Evolutionary conservation across 129 eudicot species (phyloP).

Genomic region (Artemisia argyi): DNA sequence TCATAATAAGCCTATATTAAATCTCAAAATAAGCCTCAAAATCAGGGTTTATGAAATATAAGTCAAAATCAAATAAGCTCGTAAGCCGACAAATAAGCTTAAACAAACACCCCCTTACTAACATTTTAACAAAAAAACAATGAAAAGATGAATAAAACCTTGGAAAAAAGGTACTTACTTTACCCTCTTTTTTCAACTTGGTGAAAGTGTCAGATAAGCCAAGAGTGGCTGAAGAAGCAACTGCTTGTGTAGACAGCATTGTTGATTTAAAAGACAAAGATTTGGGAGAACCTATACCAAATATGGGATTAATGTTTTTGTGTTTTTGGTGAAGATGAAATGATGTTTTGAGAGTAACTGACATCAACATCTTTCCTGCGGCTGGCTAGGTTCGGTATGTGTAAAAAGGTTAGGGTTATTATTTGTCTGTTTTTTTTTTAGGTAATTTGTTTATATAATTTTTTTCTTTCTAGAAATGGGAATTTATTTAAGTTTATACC

Average conservation of each 20-base stretch:
- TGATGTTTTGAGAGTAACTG: slow-evolving; percentile 45
- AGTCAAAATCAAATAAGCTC: too few relatives aligned
- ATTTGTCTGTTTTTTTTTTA: too few relatives aligned
- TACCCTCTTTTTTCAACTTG: slow-evolving; percentile 61
- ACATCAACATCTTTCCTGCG: slow-evolving; percentile 14
- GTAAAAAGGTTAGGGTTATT: too few relatives aligned
- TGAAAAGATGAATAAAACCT: neutral
- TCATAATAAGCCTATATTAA: too few relatives aligned
- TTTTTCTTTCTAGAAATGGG: too few relatives aligned
- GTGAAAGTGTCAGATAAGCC: slow-evolving; percentile 80
- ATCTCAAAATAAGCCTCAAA: too few relatives aligned
- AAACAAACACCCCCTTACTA: neutral
- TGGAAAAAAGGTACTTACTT: slow-evolving; percentile 39
- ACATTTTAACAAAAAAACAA: neutral
- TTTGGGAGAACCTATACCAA: neutral
- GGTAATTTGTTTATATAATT: too few relatives aligned
- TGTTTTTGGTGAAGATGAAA: slow-evolving; percentile 30
- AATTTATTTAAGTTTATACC: too few relatives aligned
- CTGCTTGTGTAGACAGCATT: slow-evolving; percentile 73
- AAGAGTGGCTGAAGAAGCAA: slow-evolving; percentile 34
- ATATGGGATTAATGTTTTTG: slow-evolving; percentile 23
- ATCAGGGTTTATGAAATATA: too few relatives aligned
- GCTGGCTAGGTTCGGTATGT: neutral
- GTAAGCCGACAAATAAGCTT: too few relatives aligned
- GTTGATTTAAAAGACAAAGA: slow-evolving; percentile 26